phyloP scores from a whole-genome alignment of 305 asterid genomes.

The Andrographis paniculata region DNA sequence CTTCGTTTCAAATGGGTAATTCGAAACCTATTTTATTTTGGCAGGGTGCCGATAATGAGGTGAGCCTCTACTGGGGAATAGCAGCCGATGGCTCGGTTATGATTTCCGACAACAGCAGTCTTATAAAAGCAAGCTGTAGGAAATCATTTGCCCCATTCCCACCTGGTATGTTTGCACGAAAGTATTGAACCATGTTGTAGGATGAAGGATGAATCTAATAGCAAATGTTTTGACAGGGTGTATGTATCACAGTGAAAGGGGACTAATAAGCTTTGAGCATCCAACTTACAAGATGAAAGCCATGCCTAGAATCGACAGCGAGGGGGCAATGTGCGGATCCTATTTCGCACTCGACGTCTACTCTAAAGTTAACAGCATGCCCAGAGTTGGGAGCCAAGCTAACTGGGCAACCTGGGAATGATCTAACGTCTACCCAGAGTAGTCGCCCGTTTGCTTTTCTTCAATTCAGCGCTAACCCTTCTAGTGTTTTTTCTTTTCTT shows the following conservation, averaged over 20 bases:
- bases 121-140: constrained; percentile 61
- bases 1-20: background rate
- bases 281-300: constrained; percentile 89
- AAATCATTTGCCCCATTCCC: constrained; percentile 93
- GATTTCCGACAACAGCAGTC: constrained; percentile 61
- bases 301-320: constrained; percentile 87
- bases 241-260: constrained; percentile 77
- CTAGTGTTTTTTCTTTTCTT: too few relatives aligned
- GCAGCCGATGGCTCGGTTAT: constrained; percentile 72
- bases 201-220: too few relatives aligned
- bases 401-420: constrained; percentile 78
- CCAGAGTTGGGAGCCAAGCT: constrained; percentile 90
- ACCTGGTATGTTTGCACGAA: constrained; percentile 58
- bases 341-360: constrained; percentile 68
- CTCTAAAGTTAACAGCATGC: constrained; percentile 69
- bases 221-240: constrained; percentile 66
- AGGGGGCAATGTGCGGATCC: constrained; percentile 87
- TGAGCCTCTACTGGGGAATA: constrained; percentile 76
- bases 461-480: too few relatives aligned
- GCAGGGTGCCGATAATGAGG: constrained; percentile 69
- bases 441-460: too few relatives aligned
- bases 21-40: background rate
- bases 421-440: constrained; percentile 11
- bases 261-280: constrained; percentile 82
- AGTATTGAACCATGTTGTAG: too few relatives aligned